Evolutionary conservation across 202 grass and related monocot genomes (phyloP), one percentile per base, ranked within the genome.

Genomic region (Elaeis oleifera): DNA sequence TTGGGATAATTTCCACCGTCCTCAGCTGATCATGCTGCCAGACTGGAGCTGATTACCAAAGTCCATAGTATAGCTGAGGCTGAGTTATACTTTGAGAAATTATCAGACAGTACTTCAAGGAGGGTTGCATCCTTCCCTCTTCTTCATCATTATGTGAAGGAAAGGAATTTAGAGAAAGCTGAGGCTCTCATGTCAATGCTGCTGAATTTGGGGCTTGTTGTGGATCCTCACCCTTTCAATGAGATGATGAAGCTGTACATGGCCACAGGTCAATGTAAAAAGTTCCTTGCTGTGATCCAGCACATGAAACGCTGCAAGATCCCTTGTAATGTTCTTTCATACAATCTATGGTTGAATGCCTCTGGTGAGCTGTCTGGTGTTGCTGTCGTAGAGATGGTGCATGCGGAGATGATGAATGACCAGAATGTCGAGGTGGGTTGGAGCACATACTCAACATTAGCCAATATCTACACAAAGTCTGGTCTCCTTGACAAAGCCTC

Each of bases 211-310:
- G 90, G 83, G 55, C 55, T 90, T 51, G 82, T 80, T 16, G 65
- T 95, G 32, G 78, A 95, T 76, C 68, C 83, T 81, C 75, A 79
- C 71, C 77, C 76, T 15, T 90, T 89, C 73, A 79, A 86, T 81
- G 83, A 95, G 86, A 84, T 90, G 65, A 79, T 90, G 78, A 90
- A 95, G 60, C 71, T 95, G 13, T 95, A 95, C 61, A 49, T 72
- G 54, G 85, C 78, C 54, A 87, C 74, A 65, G 69, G 62, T 76
- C 63, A 87, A 23, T 78, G 79, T 56, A 60, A 59, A 55, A 81
- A 83, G 58, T 76, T 84, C 17, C 23, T 67, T 50, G 64, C 65
- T 17, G 90, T 87, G 7, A 82, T 95, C 4, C 15, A 72, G 36
- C 76, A 81, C 49, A 95, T 95, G 85, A 84, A 79, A 72, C 69